phyloP scores from a whole-genome alignment of 2,329 filamentous ascomycete species.

The Saccharata proteae region DNA sequence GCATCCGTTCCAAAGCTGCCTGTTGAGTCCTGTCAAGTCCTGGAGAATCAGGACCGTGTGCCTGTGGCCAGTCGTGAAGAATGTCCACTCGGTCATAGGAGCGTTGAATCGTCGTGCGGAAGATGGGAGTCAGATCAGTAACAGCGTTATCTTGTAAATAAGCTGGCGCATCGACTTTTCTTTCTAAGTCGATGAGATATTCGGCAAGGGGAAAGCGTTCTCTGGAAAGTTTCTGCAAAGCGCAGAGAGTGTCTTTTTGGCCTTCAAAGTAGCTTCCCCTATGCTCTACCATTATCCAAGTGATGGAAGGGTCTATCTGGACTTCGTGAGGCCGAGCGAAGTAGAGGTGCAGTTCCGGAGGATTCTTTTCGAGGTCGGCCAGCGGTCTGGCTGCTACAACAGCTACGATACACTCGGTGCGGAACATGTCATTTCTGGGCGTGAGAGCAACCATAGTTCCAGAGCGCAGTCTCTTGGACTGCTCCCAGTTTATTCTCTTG shows the following conservation, averaged over 20 bases:
- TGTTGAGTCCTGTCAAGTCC: slow-evolving; percentile 61
- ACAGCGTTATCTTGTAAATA: slow-evolving; percentile 40
- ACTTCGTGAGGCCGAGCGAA: slow-evolving; percentile 51
- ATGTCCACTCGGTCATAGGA: slow-evolving; percentile 42
- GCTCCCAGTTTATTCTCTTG: slow-evolving; percentile 56
- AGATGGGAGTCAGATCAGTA: slow-evolving; percentile 38
- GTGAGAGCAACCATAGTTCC: slow-evolving; percentile 45
- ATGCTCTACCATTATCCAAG: slow-evolving; percentile 70
- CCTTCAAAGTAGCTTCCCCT: slow-evolving; percentile 66
- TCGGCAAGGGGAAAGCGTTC: slow-evolving; percentile 52
- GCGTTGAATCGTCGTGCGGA: slow-evolving; percentile 15
- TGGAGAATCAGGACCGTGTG: too few relatives aligned
- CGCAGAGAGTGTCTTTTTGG: slow-evolving; percentile 57
- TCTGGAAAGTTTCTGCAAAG: slow-evolving; percentile 52
- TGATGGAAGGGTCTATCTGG: slow-evolving; percentile 54
- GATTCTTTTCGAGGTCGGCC: slow-evolving; percentile 48
- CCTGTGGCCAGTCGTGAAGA: slow-evolving; percentile 41
- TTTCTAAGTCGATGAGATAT: slow-evolving; percentile 43
- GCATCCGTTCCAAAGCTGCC: slow-evolving; percentile 53
- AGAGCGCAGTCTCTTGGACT: slow-evolving; percentile 44
- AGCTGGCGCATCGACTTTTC: slow-evolving; percentile 35
- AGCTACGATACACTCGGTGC: slow-evolving; percentile 54
- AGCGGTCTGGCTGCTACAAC: slow-evolving; percentile 59
- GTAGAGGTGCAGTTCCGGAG: slow-evolving; percentile 64
- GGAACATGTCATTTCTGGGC: slow-evolving; percentile 48